These are phyloP conservation scores for Castanopsis chinensis DNA, from an alignment of 306 rosid species.

Conservation along the genomic window DNA sequence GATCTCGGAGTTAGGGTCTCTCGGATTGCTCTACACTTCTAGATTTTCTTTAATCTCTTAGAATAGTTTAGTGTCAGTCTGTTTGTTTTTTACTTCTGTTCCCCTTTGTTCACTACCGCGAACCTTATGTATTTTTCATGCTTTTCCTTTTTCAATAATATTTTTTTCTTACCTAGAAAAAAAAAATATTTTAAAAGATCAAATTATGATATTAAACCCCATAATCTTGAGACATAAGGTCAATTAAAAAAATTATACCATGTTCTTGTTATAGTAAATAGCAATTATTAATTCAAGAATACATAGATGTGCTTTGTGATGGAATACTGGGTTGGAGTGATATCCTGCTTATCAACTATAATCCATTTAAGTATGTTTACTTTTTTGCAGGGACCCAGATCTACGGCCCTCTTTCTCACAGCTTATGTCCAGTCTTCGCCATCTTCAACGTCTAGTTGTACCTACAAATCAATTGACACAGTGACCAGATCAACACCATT, in stretches of 20 bases:
- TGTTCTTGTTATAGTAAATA: neutral
- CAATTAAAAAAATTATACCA: neutral
- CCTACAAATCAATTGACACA: slow-evolving; percentile 32
- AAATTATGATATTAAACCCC: neutral
- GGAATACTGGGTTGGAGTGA: neutral
- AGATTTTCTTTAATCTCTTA: too few species aligned
- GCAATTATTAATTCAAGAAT: neutral
- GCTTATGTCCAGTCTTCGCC: slow-evolving; percentile 67
- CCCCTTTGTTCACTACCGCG: too few species aligned
- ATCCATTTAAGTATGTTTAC: slow-evolving; percentile 3
- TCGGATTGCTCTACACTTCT: too few species aligned
- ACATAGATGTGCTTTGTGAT: neutral
- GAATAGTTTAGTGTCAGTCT: too few species aligned
- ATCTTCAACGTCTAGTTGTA: slow-evolving; percentile 54
- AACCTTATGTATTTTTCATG: too few species aligned
- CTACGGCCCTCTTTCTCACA: slow-evolving; percentile 91
- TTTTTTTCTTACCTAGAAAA: too few species aligned
- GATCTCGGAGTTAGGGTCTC: too few species aligned
- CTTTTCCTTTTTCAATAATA: too few species aligned
- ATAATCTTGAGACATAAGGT: neutral
- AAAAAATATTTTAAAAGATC: too few species aligned
- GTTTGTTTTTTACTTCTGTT: too few species aligned
- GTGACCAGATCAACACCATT: slow-evolving; percentile 34
- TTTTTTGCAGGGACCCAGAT: slow-evolving; percentile 76
- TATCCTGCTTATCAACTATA: neutral